phyloP scores from a whole-genome alignment of 108 stramenopile species.

The Fistulifera solaris region DNA sequence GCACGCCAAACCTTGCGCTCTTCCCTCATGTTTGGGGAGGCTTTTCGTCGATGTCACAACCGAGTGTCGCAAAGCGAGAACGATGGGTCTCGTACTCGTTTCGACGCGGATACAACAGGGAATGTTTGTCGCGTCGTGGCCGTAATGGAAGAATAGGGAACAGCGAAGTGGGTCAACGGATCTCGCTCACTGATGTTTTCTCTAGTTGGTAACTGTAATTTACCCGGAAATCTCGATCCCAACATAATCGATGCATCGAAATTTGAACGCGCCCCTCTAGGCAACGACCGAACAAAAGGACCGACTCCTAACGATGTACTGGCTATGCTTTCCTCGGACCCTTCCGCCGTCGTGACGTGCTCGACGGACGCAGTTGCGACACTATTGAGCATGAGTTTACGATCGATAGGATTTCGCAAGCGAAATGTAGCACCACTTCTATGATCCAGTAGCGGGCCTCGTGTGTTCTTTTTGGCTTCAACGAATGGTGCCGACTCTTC shows the following conservation, averaged over 20 bases:
- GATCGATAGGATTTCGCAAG: conserved; percentile 31
- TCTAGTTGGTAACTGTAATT: not conserved
- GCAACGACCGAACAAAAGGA: conserved; percentile 31
- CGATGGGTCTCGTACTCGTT: conserved; percentile 12
- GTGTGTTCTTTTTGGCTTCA: not conserved
- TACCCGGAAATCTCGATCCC: conserved; percentile 18
- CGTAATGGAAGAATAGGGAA: conserved; percentile 46
- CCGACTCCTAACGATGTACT: conserved; percentile 39
- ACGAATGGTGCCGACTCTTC: not conserved
- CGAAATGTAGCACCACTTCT: conserved; percentile 33
- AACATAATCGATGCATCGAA: conserved; percentile 22
- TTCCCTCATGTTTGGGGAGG: conserved; percentile 70
- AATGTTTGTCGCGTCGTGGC: conserved; percentile 58
- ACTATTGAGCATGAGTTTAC: conserved; percentile 20
- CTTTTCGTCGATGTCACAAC: conserved; percentile 43
- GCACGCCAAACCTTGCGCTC: conserved; percentile 47
- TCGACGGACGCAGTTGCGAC: conserved; percentile 33
- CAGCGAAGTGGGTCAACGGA: not conserved
- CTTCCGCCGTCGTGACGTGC: conserved; percentile 36
- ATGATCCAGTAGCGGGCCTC: conserved; percentile 12
- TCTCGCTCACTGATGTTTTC: not conserved
- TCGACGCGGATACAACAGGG: conserved; percentile 20
- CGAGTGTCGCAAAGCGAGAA: conserved; percentile 56
- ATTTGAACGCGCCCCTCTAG: conserved; percentile 32
- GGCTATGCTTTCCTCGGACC: conserved; percentile 38